Evolutionary conservation across 2,329 filamentous ascomycete species (phyloP), one percentile per base, ranked within the genome.

Genomic region (Fusarium brachygibbosum): DNA sequence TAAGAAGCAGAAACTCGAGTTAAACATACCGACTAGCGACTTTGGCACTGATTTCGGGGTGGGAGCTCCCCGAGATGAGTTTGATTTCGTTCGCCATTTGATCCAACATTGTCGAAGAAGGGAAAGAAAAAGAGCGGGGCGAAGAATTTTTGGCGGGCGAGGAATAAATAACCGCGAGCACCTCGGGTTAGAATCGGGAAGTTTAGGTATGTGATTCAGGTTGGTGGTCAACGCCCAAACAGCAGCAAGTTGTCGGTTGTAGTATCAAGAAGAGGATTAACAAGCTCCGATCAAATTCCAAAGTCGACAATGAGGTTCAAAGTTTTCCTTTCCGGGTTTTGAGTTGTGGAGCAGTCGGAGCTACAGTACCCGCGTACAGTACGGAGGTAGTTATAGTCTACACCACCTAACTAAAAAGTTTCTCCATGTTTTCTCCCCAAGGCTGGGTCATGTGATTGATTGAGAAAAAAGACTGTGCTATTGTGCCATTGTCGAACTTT

Each of bases 61-160:
- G 83, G 76, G 81, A 84, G 73, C 80, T 83, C 68, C 83, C 82
- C 68, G 82, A 84, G 74, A 84, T 82, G 71, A 85, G 79, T 76
- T 85, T 85, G 78, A 85, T 84, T 75, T 85, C 83, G 79, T 85
- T 85, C 49, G 83, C 82, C 82, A 85, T 85, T 76, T 81, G 79
- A 57, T 80, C 79, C 68, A 80, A 74, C 79, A 81, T 81, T 72
- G 72, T 70, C 57, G 63, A 68, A 58, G 53, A 66, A 68, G 53
- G 54, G 57, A 68, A 62, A 63, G 69, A 65, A 66, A 68, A 68
- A 62, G 53, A 64, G 72, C 71, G 74, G 71, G 71, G 72, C 73
- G 60, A 69, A 63, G 66, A 68, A 61, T 75, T 71, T 75, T 74
- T 70, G 73, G 66, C 63, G 66, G 66, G 63, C 59, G 61, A 69